Percentiles rank a stretch among this genome's conserved stretches.
These are phyloP conservation scores for Chlorophyllum brunneum DNA, from an alignment of 768 basidiomycete species.

Conservation along the genomic window DNA sequence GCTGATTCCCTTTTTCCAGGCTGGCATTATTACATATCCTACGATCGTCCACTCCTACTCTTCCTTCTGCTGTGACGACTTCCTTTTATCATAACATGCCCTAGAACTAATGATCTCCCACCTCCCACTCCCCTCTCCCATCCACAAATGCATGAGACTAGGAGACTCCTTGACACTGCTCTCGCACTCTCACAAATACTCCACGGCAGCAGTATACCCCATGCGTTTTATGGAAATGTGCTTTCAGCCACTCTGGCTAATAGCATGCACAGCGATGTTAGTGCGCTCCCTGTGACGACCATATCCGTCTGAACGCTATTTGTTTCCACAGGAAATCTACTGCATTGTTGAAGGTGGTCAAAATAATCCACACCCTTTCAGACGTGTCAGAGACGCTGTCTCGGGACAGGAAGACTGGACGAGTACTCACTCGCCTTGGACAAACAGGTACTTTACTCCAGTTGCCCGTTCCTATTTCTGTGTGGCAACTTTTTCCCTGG, in stretches of 20 bases:
- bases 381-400: conserved; percentile 75
- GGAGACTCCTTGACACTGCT: conserved; percentile 75
- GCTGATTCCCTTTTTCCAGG: conserved; percentile 43
- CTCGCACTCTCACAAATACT: conserved; percentile 68
- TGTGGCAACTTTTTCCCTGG: conserved; percentile 1
- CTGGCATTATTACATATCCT: conserved; percentile 49
- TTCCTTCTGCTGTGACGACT: conserved; percentile 34
- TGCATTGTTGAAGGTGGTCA: conserved; percentile 81
- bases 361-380: conserved; percentile 63
- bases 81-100: conserved; percentile 53
- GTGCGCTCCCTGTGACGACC: conserved; percentile 21
- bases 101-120: conserved; percentile 31
- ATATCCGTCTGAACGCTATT: conserved; percentile 3
- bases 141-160: conserved; percentile 61
- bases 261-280: conserved; percentile 60
- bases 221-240: conserved; percentile 79
- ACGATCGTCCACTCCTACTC: conserved; percentile 34
- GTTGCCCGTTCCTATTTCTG: conserved; percentile 3
- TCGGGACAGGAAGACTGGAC: conserved; percentile 61
- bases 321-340: conserved; percentile 63
- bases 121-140: conserved; percentile 24
- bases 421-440: conserved; percentile 78
- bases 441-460: conserved; percentile 55
- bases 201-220: conserved; percentile 52
- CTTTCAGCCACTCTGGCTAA: conserved; percentile 68